A percentile compares a stretch with the other conserved stretches of the same genome.
Conservation (phyloP, 1,139 yeast species). For the Suhomyces atakaporum region DNA sequence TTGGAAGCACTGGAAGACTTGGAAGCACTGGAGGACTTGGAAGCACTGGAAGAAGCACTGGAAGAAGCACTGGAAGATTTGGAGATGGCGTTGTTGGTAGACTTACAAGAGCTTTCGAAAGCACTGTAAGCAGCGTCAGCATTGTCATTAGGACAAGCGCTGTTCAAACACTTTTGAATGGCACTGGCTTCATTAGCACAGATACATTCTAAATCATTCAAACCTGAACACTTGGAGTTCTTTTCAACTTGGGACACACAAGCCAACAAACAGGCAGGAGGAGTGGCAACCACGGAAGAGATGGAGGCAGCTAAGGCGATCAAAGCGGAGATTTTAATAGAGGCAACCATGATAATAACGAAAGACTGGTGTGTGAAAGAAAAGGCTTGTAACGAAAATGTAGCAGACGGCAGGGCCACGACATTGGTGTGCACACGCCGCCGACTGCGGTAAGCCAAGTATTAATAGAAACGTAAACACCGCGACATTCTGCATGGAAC, state of each 20-base stretch:
- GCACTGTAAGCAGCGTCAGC: conserved; percentile 58
- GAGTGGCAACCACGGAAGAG: conserved; percentile 61
- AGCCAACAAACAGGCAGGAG: conserved; percentile 88
- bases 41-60: conserved; percentile 10
- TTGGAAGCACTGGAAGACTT: conserved; percentile 10
- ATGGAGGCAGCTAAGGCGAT: conserved; percentile 54
- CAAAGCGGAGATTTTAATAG: conserved; percentile 44
- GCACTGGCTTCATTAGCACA: conserved; percentile 55
- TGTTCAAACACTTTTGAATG: conserved; percentile 60
- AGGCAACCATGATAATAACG: conserved; percentile 16
- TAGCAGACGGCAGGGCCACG: conserved; percentile 7
- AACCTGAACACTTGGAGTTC: conserved; percentile 52
- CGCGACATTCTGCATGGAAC: conserved; percentile 2
- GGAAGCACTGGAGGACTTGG: conserved; percentile 21
- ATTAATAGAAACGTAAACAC: conserved; percentile 10
- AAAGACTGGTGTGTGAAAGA: conserved; percentile 6
- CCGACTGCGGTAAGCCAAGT: not conserved
- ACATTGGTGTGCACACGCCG: conserved; percentile 7
- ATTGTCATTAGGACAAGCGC: conserved; percentile 64
- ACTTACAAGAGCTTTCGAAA: conserved; percentile 56
- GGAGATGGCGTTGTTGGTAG: conserved; percentile 30
- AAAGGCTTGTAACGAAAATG: conserved; percentile 1
- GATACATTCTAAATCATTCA: conserved; percentile 66
- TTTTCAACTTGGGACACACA: conserved; percentile 75
- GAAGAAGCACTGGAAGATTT: too few relatives aligned